These are phyloP conservation scores for Neurospora terricola DNA, from an alignment of 495 filamentous ascomycete species.

Conservation along the genomic window DNA sequence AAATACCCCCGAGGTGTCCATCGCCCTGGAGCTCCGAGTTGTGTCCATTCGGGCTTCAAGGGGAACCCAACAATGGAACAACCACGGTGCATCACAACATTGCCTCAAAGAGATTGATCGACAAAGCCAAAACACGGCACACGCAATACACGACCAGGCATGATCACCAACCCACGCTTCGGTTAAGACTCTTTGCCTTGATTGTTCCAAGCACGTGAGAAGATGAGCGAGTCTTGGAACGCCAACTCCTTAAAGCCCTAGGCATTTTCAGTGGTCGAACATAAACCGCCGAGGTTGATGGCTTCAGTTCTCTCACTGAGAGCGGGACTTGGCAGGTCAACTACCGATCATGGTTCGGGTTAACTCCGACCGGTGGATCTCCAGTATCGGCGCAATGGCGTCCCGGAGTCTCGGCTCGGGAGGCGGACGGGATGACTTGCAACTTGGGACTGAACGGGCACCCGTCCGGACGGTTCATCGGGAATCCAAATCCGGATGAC, in stretches of 20 bases:
- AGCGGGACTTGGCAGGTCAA: neutral
- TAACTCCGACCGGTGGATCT: neutral
- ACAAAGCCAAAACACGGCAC: neutral
- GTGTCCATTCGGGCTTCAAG: neutral
- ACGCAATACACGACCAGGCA: neutral
- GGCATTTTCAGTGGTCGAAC: neutral
- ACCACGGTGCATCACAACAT: neutral
- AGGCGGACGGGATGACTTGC: neutral
- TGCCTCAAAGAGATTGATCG: neutral
- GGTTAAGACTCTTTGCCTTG: neutral
- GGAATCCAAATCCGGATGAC: neutral
- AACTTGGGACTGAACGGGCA: neutral
- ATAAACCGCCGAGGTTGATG: neutral
- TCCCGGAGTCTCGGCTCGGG: neutral
- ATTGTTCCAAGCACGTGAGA: neutral
- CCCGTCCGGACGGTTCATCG: neutral
- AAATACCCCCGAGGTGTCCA: neutral
- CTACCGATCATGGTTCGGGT: neutral
- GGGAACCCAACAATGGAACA: neutral
- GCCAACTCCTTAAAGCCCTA: neutral
- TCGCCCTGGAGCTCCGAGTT: neutral
- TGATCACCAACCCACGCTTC: neutral
- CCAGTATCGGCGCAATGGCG: neutral
- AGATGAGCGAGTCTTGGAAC: neutral
- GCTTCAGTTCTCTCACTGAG: neutral